Evolutionary conservation across 1,284 basidiomycete species (phyloP).

Genomic region (Cutaneotrichosporon sp.): DNA sequence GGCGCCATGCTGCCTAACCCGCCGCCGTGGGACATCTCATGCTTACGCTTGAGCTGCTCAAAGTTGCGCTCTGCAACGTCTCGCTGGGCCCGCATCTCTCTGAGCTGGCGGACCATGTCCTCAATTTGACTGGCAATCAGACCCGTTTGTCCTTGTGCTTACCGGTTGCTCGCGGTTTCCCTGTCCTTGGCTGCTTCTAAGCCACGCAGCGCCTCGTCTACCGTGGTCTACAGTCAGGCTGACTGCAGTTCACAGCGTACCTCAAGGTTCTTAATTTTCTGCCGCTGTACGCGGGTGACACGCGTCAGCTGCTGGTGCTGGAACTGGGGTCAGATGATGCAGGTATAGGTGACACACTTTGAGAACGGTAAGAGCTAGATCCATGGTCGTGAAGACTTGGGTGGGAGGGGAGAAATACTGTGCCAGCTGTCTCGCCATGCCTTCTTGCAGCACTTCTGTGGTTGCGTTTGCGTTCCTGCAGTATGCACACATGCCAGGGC

Average conservation of each 20-base stretch:
- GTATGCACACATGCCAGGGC: slow-evolving; percentile 16
- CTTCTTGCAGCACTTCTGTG: slow-evolving; percentile 12
- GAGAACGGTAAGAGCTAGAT: background rate
- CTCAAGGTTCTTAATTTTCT: slow-evolving; percentile 3
- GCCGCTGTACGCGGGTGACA: background rate
- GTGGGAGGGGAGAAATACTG: background rate
- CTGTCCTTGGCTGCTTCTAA: background rate
- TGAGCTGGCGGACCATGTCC: background rate
- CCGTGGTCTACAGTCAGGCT: background rate
- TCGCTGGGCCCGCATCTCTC: slow-evolving; percentile 3
- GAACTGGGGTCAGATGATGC: slow-evolving; percentile 3
- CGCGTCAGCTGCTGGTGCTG: slow-evolving; percentile 11
- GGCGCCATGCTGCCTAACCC: too few relatives aligned
- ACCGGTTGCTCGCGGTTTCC: background rate
- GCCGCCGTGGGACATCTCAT: too few relatives aligned
- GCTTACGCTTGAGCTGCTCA: too few relatives aligned
- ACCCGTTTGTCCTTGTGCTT: background rate
- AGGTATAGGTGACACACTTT: background rate
- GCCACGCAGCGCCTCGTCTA: background rate
- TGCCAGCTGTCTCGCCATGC: background rate
- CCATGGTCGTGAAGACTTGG: background rate
- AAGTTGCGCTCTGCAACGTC: background rate
- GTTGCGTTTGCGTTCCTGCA: slow-evolving; percentile 12
- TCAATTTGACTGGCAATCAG: slow-evolving; percentile 3
- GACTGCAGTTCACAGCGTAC: background rate